Conservation (phyloP, 2,329 filamentous ascomycete species). For the Neofusicoccum parvum region DNA sequence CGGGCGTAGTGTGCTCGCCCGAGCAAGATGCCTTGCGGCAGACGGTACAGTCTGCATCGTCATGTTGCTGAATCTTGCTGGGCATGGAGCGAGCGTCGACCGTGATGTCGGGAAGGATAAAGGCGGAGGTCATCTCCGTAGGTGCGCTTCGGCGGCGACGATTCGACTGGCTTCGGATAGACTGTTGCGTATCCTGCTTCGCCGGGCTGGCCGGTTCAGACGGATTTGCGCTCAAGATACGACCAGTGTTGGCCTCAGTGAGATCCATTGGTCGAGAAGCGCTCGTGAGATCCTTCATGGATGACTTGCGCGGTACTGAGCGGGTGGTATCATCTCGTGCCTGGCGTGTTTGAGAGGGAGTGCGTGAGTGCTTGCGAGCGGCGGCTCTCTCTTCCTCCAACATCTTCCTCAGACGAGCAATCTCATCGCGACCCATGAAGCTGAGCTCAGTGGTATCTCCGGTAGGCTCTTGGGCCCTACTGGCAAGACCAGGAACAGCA, state of each 20-base stretch:
- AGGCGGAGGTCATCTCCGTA: slow-evolving; percentile 64
- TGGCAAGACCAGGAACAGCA: slow-evolving; percentile 24
- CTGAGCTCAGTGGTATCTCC: slow-evolving; percentile 55
- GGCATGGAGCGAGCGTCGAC: slow-evolving; percentile 40
- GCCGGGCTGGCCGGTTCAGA: slow-evolving; percentile 23
- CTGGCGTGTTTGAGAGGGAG: slow-evolving; percentile 30
- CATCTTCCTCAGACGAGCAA: slow-evolving; percentile 56
- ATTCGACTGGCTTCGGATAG: slow-evolving; percentile 52
- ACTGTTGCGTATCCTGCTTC: slow-evolving; percentile 46
- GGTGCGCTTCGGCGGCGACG: slow-evolving; percentile 53
- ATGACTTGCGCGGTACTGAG: slow-evolving; percentile 27
- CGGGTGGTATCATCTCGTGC: slow-evolving; percentile 46
- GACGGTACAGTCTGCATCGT: slow-evolving; percentile 58
- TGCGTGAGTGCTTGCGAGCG: slow-evolving; percentile 17
- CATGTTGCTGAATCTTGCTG: slow-evolving; percentile 43
- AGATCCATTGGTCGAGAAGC: slow-evolving; percentile 20
- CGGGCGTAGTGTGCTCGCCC: slow-evolving; percentile 32
- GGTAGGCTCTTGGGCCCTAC: neutral
- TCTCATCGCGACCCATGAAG: slow-evolving; percentile 55
- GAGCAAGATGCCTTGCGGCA: slow-evolving; percentile 50
- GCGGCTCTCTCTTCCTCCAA: slow-evolving; percentile 58
- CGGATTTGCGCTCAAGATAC: slow-evolving; percentile 15
- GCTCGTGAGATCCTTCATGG: slow-evolving; percentile 22
- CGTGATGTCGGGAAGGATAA: slow-evolving; percentile 66
- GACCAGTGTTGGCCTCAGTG: slow-evolving; percentile 18